A percentile compares a stretch with the other conserved stretches of the same genome.
Evolutionary conservation across 2,329 filamentous ascomycete species (phyloP).

Genomic region (Cercospora brassicicola): DNA sequence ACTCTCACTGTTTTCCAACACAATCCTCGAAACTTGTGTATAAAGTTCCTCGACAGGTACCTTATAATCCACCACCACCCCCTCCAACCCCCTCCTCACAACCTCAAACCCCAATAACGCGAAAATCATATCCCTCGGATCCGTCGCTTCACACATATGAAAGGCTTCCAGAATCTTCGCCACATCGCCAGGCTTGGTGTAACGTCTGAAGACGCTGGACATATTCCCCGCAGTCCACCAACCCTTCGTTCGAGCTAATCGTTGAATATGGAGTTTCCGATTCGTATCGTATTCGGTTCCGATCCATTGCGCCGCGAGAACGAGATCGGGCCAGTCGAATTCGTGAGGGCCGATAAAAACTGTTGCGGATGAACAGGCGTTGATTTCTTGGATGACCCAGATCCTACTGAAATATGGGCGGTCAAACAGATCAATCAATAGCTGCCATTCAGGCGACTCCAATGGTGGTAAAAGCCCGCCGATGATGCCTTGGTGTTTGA

Average conservation of each 20-base stretch:
- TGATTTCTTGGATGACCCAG: not conserved
- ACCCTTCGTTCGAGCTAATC: not conserved
- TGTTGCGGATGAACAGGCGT: not conserved
- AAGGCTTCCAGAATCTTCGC: not conserved
- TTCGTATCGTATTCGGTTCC: not conserved
- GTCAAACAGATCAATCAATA: not conserved
- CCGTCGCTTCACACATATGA: not conserved
- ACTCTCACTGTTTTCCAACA: not conserved
- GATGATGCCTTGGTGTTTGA: not conserved
- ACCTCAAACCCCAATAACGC: not conserved
- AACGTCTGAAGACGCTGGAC: not conserved
- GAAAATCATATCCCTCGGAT: not conserved
- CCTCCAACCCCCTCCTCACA: not conserved
- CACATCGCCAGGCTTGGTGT: not conserved
- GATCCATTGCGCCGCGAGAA: not conserved
- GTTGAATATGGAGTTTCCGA: not conserved
- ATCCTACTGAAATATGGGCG: not conserved
- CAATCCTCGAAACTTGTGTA: not conserved
- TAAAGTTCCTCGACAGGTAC: not conserved
- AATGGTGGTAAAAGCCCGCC: not conserved
- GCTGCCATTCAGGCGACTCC: not conserved
- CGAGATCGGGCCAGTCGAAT: not conserved
- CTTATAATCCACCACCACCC: not conserved
- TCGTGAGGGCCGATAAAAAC: not conserved
- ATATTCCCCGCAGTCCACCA: not conserved